Evolutionary conservation across 1,139 yeast genomes (phyloP), one percentile per base, ranked within the genome.

Genomic region (Trichomonascaceae sp.): DNA sequence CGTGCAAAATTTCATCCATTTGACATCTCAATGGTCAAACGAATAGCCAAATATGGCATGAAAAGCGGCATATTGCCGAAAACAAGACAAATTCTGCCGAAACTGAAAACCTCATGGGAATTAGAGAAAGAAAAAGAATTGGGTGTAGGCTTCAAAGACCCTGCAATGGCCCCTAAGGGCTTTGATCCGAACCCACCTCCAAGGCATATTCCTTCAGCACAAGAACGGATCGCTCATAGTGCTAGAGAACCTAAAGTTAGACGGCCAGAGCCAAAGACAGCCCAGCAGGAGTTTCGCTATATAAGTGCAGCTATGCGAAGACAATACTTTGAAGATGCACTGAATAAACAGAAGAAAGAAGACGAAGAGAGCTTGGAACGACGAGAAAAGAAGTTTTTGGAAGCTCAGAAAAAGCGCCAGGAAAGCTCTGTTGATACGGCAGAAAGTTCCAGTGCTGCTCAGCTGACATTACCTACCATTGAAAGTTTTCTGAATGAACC

Each of bases 31-130:
- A 77, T 77, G 81, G 79, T 77, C 57, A 76, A 74, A 61, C 73
- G 77, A 52, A 69, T 71, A 36, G 74, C 77, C 12, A 75, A 73
- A 58, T 72, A 70, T 57, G 81, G 80, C 2, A 74, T 72, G 59
- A 86, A 86, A 72, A 85, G 95, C 53, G 96, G 97, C 67, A 75
- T 87, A 50, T 77, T 90, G 61, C 97, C 97, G 52, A 77, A 74
- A 56, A 83, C 87, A 13, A 83, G 96, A 65, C 82, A 85, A 43
- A 78, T 82, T 53, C 81, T 84, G 58, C 84, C 88, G 9, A 67
- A 74, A 45, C 74, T 73, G 47, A 74, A 74, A 60, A 66, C 73
- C 5, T 57, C 63, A n/a, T 63, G 64, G 60, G 73, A 70, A 52
- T 51, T 51, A 22, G 66, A 61, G 54, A 64, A 62, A 39, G 81